Evolutionary conservation across 805 yeast species (phyloP).

Genomic region (Candida andamanensis): DNA sequence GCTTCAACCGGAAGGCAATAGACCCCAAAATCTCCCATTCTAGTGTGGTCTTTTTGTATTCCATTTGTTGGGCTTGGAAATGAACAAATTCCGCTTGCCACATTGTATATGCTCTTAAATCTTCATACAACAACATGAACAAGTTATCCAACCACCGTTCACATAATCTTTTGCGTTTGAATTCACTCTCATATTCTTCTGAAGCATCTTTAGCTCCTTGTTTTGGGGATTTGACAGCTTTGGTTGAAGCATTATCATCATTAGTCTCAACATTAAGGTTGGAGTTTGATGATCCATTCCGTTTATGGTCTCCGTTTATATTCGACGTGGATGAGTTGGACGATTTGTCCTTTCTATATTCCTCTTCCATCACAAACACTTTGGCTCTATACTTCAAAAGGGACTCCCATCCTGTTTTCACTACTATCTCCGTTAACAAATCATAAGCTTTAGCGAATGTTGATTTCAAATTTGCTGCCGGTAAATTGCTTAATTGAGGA

Average conservation of each 20-base stretch:
- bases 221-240: conserved; percentile 34
- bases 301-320: conserved; percentile 1
- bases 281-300: conserved; percentile 3
- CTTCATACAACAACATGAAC: conserved; percentile 67
- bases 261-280: conserved; percentile 4
- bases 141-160: conserved; percentile 72
- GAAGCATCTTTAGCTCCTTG: conserved; percentile 11
- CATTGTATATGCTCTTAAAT: conserved; percentile 75
- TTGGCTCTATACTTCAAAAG: conserved; percentile 41
- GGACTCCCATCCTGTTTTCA: conserved; percentile 43
- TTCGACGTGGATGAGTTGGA: background rate
- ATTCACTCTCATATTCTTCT: conserved; percentile 32
- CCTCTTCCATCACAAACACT: conserved; percentile 46
- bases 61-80: conserved; percentile 81
- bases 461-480: conserved; percentile 61
- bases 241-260: conserved; percentile 31
- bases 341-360: conserved; percentile 36
- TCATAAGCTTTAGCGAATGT: conserved; percentile 44
- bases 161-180: conserved; percentile 61
- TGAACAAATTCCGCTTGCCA: conserved; percentile 92
- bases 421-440: conserved; percentile 40
- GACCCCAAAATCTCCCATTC: conserved; percentile 94
- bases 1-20: conserved; percentile 81
- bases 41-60: conserved; percentile 67
- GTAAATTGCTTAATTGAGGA: conserved; percentile 54